These are phyloP conservation scores for Camelina hispida DNA, from an alignment of 345 rosid genomes.

Conservation along the genomic window DNA sequence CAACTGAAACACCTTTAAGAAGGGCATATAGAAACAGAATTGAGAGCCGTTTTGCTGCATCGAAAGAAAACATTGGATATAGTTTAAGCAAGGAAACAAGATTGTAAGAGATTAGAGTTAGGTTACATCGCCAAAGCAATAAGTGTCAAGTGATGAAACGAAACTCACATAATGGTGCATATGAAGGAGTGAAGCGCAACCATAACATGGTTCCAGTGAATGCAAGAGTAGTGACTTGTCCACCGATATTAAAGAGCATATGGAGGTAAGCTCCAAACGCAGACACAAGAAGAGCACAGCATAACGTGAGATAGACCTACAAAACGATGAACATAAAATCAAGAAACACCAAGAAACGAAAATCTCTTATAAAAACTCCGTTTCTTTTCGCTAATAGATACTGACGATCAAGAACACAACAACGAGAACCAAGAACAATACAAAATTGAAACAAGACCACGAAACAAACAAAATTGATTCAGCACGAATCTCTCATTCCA, in stretches of 20 bases:
- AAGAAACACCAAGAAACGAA: neutral
- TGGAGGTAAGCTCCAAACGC: constrained; percentile 72
- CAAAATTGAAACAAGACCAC: neutral
- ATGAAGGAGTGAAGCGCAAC: constrained; percentile 53
- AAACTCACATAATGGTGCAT: constrained; percentile 49
- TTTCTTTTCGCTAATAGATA: neutral
- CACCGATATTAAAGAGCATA: constrained; percentile 73
- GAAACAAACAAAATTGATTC: neutral
- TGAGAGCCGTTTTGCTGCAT: constrained; percentile 67
- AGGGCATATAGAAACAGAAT: constrained; percentile 65
- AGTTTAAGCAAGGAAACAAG: neutral
- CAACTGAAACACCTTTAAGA: constrained; percentile 76
- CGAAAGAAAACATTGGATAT: constrained; percentile 9
- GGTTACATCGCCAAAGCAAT: neutral
- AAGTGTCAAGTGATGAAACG: neutral
- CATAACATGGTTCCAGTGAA: constrained; percentile 54
- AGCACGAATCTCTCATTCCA: neutral
- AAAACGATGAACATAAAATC: neutral
- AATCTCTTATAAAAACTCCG: neutral
- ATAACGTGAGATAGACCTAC: constrained; percentile 71
- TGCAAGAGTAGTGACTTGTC: constrained; percentile 35
- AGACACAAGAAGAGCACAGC: constrained; percentile 63
- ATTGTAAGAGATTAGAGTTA: neutral
- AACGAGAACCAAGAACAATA: neutral
- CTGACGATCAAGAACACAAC: neutral